phyloP scores from a whole-genome alignment of 169 alveolate genomes.

The Plasmodium gaboni region DNA sequence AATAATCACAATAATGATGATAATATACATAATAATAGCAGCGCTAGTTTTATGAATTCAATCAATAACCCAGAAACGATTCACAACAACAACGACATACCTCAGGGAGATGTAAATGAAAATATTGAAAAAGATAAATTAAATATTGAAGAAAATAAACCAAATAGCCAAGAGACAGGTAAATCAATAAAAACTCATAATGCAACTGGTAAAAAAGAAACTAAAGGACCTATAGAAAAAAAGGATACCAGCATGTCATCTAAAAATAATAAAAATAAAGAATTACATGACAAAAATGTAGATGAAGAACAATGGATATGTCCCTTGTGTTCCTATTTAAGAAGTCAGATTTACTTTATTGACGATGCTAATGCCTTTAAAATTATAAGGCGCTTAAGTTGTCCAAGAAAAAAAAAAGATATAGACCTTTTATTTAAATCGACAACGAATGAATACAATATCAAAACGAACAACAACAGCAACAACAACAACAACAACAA shows the following conservation, averaged over 20 bases:
- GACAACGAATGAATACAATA: conserved; percentile 1
- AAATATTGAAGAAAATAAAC: background rate
- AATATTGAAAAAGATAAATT: background rate
- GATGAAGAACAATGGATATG: conserved; percentile 88
- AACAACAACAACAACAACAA: background rate
- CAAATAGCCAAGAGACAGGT: background rate
- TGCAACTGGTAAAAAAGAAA: background rate
- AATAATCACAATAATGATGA: background rate
- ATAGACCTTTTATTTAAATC: conserved; percentile 71
- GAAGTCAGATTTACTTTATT: conserved; percentile 81
- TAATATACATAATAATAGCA: background rate
- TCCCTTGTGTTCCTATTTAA: conserved; percentile 81
- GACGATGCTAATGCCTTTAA: conserved; percentile 80
- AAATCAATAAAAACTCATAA: conserved; percentile 5
- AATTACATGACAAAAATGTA: conserved; percentile 11
- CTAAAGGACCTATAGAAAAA: conserved; percentile 63
- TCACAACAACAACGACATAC: background rate
- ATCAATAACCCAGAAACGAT: too few relatives aligned
- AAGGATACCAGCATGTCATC: conserved; percentile 10
- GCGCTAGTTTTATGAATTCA: too few relatives aligned
- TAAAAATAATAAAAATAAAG: conserved; percentile 12
- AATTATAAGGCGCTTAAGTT: conserved; percentile 80
- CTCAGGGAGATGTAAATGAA: background rate
- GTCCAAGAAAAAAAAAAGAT: conserved; percentile 82
- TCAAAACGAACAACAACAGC: background rate